Base-by-base conservation (phyloP, 2,329 filamentous ascomycete genomes). In the Fusarium circinatum region DNA sequence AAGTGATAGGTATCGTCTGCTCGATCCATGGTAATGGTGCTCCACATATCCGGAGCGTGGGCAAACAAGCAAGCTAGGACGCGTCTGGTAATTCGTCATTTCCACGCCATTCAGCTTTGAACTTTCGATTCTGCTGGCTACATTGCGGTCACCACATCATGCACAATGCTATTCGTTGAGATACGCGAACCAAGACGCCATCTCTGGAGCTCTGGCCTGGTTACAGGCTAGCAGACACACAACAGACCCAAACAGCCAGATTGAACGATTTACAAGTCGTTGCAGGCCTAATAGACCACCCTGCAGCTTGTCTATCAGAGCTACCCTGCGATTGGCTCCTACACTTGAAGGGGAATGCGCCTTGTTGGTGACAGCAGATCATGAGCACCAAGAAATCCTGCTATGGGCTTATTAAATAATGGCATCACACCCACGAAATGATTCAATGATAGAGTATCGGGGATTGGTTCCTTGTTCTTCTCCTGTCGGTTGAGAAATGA, bases 31-130 rank as follows among this genome's bases (percentile, higher is more conserved):
- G 52, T 47, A 54, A 59, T 57, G 63, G 41, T 60, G 63, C 68
- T 65, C 76, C 76, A 78, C 42, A 63, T 39, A 72, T 73, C 76
- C 68, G 76, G 76, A 75, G 58, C 51, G 58, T 78, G 75, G 76
- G 59, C 69, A 73, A 69, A 68, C 52, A 59, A 63, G 41, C 49
- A 59, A 68, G 65, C 63, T 61, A 69, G 61, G 42, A 69, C 59
- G 59, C 26, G 38, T 59, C 30, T 41, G 48, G 54, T 62, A 38
- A 57, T 30, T 59, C 20, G 24, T 54, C 36, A 41, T 30, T 36
- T 32, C 34, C 32, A 48, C 28, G 22, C 38, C 48, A 28, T 48
- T 42, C 39, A 38, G 26, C 38, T 44, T 51, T 62, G 48, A 32
- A n/a, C 20, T 22, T 26, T 38, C n/a, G 34, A 44, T 41, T 26